Percentiles rank a stretch among this genome's conserved stretches.
phyloP scores from a whole-genome alignment of 257 asterid species.

The Dorcoceras hygrometricum region DNA sequence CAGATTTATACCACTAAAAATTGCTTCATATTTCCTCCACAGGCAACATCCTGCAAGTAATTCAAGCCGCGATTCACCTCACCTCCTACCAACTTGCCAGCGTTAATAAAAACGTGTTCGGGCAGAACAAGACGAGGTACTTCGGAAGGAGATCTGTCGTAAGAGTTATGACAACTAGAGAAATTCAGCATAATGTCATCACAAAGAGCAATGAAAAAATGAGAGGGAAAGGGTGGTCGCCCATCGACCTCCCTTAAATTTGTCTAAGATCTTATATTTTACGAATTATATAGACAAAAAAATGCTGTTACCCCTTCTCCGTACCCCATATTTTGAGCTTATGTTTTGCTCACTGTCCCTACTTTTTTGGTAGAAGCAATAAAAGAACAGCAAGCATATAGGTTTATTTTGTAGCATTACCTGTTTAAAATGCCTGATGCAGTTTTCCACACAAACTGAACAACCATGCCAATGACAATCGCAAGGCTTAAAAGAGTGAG shows the following conservation, averaged over 20 bases:
- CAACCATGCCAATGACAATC: conserved; percentile 49
- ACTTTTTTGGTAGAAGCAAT: neutral
- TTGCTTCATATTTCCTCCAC: conserved; percentile 59
- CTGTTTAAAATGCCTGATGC: conserved; percentile 50
- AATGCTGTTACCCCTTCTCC: neutral
- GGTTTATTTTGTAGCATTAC: conserved; percentile 22
- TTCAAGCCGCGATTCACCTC: conserved; percentile 52
- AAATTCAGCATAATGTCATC: conserved; percentile 11
- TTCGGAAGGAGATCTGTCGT: conserved; percentile 45
- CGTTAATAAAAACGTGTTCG: conserved; percentile 48
- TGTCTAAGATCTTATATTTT: neutral
- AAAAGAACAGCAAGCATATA: conserved; percentile 2
- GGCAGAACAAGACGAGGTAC: conserved; percentile 58
- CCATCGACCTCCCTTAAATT: neutral
- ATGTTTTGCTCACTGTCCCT: too few relatives aligned
- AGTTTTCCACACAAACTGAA: conserved; percentile 63
- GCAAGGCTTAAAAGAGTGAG: conserved; percentile 61
- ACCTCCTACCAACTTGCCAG: conserved; percentile 50
- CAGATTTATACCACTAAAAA: conserved; percentile 45
- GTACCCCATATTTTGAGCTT: neutral
- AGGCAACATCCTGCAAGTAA: conserved; percentile 64
- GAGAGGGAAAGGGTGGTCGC: neutral
- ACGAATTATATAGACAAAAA: neutral
- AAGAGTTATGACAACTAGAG: conserved; percentile 12
- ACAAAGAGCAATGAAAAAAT: neutral